Base-by-base conservation (phyloP, 1,284 basidiomycete species). In the Papiliotrema flavescens region DNA sequence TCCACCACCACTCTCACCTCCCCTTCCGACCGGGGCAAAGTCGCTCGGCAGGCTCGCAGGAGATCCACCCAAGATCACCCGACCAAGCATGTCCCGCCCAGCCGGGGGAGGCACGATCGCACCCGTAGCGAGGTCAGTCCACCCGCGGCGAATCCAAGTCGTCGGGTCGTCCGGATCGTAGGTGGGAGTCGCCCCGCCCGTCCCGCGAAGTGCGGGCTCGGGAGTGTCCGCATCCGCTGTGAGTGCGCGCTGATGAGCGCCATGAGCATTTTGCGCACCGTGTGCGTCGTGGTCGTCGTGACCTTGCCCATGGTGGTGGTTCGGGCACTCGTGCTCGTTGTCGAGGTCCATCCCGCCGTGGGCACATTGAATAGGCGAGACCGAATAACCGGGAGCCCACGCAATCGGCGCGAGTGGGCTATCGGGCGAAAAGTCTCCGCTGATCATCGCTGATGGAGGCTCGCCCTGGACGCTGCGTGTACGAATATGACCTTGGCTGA, bases 381-480 rank as follows among this genome's bases (percentile, higher is more conserved):
- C n/a, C n/a, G n/a, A n/a, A n/a, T n/a, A n/a, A n/a, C n/a, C n/a
- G n/a, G n/a, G n/a, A n/a, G n/a, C n/a, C n/a, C n/a, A n/a, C n/a
- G n/a, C n/a, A n/a, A n/a, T n/a, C n/a, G n/a, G n/a, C n/a, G n/a
- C n/a, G n/a, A n/a, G n/a, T n/a, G n/a, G n/a, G n/a, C n/a, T n/a
- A n/a, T n/a, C n/a, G n/a, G n/a, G n/a, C n/a, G n/a, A n/a, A 22
- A 47, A 37, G 34, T 36, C 35, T 20, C 32, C 17, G 19, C 40
- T 20, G 23, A 20, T 44, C n/a, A 60, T 62, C 1, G 67, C 66
- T 3, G 63, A 64, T 4, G 67, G 66, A 13, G 66, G 66, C 50
- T 69, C 65, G 2, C 58, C 66, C 49, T 69, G 67, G 13, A 66
- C 67, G 20, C 60, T 63, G 39, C 65, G 40, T 3, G 67, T 69